Conservation (phyloP, 768 basidiomycete genomes). For the Boletus rubescentipes region DNA sequence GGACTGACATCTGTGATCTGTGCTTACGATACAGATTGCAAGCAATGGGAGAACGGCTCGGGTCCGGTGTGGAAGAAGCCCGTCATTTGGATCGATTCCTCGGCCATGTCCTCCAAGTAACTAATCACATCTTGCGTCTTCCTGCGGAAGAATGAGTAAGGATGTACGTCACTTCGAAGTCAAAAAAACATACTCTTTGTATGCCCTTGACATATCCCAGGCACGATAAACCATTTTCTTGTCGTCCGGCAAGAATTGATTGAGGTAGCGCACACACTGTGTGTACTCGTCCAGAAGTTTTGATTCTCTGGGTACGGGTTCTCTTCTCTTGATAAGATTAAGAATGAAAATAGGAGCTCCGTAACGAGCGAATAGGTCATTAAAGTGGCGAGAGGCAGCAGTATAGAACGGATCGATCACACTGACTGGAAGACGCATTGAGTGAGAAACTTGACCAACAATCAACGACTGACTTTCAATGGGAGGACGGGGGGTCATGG, state of each 20-base stretch:
- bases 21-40: slow-evolving; percentile 44
- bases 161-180: neutral
- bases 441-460: slow-evolving; percentile 1
- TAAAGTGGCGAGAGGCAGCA: slow-evolving; percentile 91
- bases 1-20: neutral
- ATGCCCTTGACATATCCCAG: slow-evolving; percentile 96
- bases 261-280: slow-evolving; percentile 88
- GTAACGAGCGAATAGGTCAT: slow-evolving; percentile 85
- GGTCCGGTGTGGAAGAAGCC: slow-evolving; percentile 95
- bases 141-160: slow-evolving; percentile 39
- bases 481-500: slow-evolving; percentile 90
- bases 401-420: slow-evolving; percentile 94
- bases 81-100: slow-evolving; percentile 88
- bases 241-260: slow-evolving; percentile 86
- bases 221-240: slow-evolving; percentile 90
- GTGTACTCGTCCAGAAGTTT: slow-evolving; percentile 90
- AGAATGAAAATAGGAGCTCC: slow-evolving; percentile 87
- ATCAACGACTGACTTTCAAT: slow-evolving; percentile 75
- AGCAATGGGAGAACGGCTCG: slow-evolving; percentile 74
- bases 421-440: slow-evolving; percentile 55
- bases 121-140: slow-evolving; percentile 96
- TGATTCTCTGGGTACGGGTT: slow-evolving; percentile 79
- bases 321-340: slow-evolving; percentile 89
- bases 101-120: slow-evolving; percentile 91
- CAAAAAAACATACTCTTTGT: slow-evolving; percentile 71